Evolutionary conservation across 2,329 filamentous ascomycete genomes (phyloP).

Genomic region (Elsinoe arachidis): DNA sequence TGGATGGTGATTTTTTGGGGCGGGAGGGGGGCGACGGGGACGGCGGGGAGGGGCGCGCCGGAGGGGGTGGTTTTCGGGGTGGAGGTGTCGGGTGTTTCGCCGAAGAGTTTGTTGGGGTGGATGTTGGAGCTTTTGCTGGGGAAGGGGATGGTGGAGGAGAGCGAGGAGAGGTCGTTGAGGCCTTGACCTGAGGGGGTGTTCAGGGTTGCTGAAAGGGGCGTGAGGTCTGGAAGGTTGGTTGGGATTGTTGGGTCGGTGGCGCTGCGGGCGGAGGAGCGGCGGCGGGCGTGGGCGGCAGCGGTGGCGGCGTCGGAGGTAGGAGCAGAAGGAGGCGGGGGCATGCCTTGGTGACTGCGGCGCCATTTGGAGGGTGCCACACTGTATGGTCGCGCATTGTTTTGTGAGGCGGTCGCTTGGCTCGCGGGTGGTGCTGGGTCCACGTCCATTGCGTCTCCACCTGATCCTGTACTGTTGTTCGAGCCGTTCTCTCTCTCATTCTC

Average conservation of each 20-base stretch:
- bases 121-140: constrained; percentile 43
- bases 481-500: constrained; percentile 23
- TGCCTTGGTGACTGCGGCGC: constrained; percentile 20
- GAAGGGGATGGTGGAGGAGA: constrained; percentile 50
- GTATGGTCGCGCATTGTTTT: constrained; percentile 26
- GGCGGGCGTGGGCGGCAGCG: not conserved
- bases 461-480: constrained; percentile 17
- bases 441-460: constrained; percentile 37
- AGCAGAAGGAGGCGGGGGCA: not conserved
- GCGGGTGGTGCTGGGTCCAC: constrained; percentile 34
- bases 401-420: constrained; percentile 13
- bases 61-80: constrained; percentile 32
- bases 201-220: constrained; percentile 41
- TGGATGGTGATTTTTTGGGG: constrained; percentile 38
- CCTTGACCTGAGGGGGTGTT: constrained; percentile 37
- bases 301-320: not conserved
- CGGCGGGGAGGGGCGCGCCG: constrained; percentile 41
- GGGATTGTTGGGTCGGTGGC: constrained; percentile 13
- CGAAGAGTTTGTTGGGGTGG: constrained; percentile 33
- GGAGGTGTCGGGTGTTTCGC: not conserved
- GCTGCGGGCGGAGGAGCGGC: constrained; percentile 18
- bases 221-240: constrained; percentile 9
- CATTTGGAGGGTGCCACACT: constrained; percentile 26
- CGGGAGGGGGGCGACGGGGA: constrained; percentile 35
- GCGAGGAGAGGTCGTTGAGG: constrained; percentile 45